A percentile compares a stretch with the other conserved stretches of the same genome.
These are phyloP conservation scores for Botrytis squamosa DNA, from an alignment of 2,329 filamentous ascomycete species.

Conservation along the genomic window DNA sequence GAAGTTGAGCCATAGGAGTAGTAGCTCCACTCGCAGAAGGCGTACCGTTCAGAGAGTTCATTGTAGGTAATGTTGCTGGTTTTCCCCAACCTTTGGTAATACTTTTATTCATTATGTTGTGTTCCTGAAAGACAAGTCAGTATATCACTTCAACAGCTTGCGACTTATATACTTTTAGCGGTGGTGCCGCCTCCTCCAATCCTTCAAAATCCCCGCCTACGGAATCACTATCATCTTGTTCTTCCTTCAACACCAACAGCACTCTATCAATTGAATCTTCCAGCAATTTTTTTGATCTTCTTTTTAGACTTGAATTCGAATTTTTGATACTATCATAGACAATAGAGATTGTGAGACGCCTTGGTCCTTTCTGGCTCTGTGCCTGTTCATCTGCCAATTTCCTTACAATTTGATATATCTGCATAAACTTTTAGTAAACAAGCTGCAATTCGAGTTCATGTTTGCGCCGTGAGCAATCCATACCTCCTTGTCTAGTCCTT, in stretches of 20 bases:
- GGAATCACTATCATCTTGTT: slow-evolving; percentile 47
- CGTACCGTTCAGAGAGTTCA: slow-evolving; percentile 30
- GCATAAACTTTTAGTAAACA: slow-evolving; percentile 22
- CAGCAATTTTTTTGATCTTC: slow-evolving; percentile 76
- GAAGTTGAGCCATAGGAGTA: slow-evolving; percentile 31
- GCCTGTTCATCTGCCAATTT: slow-evolving; percentile 70
- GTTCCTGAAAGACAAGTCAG: slow-evolving; percentile 41
- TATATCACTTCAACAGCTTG: too few relatives aligned
- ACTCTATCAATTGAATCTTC: slow-evolving; percentile 86
- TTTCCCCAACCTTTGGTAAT: slow-evolving; percentile 59
- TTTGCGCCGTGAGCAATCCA: slow-evolving; percentile 9
- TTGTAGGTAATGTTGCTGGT: slow-evolving; percentile 33
- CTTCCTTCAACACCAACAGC: slow-evolving; percentile 65
- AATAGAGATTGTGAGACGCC: slow-evolving; percentile 55
- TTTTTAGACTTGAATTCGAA: slow-evolving; percentile 83
- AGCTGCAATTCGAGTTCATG: background rate
- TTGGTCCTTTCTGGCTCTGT: slow-evolving; percentile 47
- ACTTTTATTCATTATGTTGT: slow-evolving; percentile 65
- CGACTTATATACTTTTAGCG: slow-evolving; percentile 35
- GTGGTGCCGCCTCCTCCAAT: slow-evolving; percentile 40
- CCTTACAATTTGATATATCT: slow-evolving; percentile 75
- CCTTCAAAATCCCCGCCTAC: slow-evolving; percentile 52
- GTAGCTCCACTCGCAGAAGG: slow-evolving; percentile 26
- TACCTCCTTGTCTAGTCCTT: slow-evolving; percentile 64
- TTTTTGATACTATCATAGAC: slow-evolving; percentile 79